Base-by-base conservation (phyloP, 768 basidiomycete genomes). In the Termitomyces eurrhizus region DNA sequence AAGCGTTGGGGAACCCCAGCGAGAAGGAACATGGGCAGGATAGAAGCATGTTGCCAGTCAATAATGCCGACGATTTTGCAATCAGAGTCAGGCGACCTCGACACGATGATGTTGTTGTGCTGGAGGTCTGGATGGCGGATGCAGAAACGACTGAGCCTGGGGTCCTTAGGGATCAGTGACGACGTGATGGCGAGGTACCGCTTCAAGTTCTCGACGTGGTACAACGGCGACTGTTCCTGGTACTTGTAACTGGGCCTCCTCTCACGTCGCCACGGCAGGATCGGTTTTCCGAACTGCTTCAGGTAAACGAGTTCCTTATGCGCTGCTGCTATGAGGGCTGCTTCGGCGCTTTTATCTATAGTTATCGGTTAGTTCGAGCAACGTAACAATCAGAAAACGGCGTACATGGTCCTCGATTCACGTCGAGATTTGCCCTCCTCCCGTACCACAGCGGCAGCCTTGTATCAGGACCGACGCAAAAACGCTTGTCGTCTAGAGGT, bases 231-330 rank as follows among this genome's bases (percentile, higher is more conserved):
- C 49, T 79, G 81, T 67, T 74, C 60, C 72, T 75, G 49, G 70
- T 78, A 82, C 59, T 75, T 61, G 66, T 84, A 83, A 68, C 60
- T 68, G 0, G 74, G 74, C 69, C 82, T 83, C 59, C 78, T 78
- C 35, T 61, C 58, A 44, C 74, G 76, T 57, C 68, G 73, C 64
- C 78, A 77, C 44, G 39, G 39, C 6, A 41, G 39, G 16, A 41
- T 1, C 39, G 12, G 13, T 41, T 41, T 2, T 7, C 39, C 39
- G 39, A 41, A 41, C 13, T 41, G 8, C 39, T 41, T 41, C 39
- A 41, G 39, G 14, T 41, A 41, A 81, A 80, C 78, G 0, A 76
- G 62, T 68, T 84, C 83, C 69, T 83, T 49, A 9, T 26, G 24
- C 48, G 48, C 48, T 12, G 48, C 26, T 49, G 48, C 48, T 29